These are phyloP conservation scores for Gynostemma pentaphyllum DNA, from an alignment of 306 rosid genomes.

Conservation along the genomic window DNA sequence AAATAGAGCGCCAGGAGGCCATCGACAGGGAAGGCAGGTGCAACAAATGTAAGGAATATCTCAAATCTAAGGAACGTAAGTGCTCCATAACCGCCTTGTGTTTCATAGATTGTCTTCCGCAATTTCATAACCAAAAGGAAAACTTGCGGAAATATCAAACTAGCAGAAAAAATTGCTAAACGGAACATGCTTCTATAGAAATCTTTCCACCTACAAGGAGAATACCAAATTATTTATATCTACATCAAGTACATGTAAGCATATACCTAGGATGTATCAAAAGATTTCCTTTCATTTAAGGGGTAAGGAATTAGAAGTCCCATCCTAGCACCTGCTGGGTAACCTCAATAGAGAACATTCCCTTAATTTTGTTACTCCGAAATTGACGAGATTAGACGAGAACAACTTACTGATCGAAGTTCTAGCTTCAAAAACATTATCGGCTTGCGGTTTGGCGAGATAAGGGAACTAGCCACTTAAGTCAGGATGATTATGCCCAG, in stretches of 20 bases:
- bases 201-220: conserved; percentile 56
- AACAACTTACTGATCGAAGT: conserved; percentile 42
- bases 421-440: conserved; percentile 36
- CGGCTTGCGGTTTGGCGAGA: conserved; percentile 55
- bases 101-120: conserved; percentile 48
- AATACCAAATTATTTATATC: neutral
- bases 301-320: no score
- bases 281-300: no score
- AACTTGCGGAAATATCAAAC: conserved; percentile 55
- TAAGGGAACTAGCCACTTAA: conserved; percentile 36
- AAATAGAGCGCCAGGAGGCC: conserved; percentile 56
- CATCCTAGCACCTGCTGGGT: no score
- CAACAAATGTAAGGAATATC: conserved; percentile 61
- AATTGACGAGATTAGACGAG: neutral
- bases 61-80: conserved; percentile 78
- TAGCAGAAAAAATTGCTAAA: conserved; percentile 56
- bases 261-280: no score
- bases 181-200: conserved; percentile 73
- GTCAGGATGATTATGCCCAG: conserved; percentile 20
- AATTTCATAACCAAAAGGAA: conserved; percentile 51
- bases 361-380: neutral
- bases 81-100: conserved; percentile 47
- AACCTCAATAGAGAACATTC: neutral
- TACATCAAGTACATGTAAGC: no score
- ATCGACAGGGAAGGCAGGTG: conserved; percentile 58